Conservation (phyloP, 306 rosid species). For the Chamaecrista fasciculata region DNA sequence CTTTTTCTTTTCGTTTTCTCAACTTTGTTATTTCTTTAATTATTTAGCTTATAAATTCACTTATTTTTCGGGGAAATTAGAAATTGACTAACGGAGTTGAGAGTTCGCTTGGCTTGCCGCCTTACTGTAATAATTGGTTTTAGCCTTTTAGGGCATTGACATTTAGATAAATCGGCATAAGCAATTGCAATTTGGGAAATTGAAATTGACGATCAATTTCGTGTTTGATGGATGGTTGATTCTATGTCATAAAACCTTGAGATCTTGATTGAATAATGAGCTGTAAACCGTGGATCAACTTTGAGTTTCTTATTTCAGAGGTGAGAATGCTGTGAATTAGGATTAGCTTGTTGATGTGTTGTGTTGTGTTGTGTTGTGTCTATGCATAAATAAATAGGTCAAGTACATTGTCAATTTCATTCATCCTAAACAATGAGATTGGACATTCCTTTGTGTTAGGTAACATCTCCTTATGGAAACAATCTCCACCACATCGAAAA, state of each 20-base stretch:
- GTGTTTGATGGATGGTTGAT: background rate
- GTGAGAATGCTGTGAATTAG: conserved; percentile 3
- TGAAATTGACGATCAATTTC: background rate
- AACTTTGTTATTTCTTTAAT: background rate
- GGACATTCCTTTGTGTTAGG: conserved; percentile 22
- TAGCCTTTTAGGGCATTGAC: too few relatives aligned
- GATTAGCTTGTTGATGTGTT: background rate
- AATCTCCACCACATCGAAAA: conserved; percentile 55
- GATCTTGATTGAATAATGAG: background rate
- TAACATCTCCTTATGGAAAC: conserved; percentile 62
- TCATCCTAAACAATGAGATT: background rate
- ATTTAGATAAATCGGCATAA: background rate
- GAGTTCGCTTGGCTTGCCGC: too few relatives aligned
- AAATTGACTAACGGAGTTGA: background rate
- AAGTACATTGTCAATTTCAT: background rate
- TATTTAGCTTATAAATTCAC: background rate
- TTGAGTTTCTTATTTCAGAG: background rate
- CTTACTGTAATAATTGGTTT: too few relatives aligned
- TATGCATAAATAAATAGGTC: background rate
- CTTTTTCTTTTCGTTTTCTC: background rate
- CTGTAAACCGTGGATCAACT: background rate
- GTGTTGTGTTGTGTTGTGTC: background rate
- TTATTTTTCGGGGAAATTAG: background rate
- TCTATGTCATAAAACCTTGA: background rate
- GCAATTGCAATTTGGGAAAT: background rate